These are phyloP conservation scores for Xylaria curta DNA, from an alignment of 495 filamentous ascomycete species.

Conservation along the genomic window DNA sequence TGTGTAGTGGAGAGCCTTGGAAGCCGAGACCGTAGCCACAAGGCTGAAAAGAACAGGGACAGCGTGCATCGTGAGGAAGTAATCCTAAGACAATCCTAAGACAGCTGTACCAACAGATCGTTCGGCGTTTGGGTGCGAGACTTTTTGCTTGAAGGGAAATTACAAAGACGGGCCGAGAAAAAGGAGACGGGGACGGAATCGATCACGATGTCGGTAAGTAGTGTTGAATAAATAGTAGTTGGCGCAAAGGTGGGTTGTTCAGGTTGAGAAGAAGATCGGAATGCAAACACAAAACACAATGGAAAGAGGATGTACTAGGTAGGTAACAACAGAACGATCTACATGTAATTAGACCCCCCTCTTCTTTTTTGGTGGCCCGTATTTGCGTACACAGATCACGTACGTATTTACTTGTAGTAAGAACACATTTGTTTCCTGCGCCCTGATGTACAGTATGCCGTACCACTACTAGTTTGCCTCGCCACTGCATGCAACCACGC, in stretches of 20 bases:
- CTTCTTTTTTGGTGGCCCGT: background rate
- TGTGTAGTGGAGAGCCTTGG: constrained; percentile 22
- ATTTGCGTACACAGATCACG: background rate
- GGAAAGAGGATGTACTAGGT: background rate
- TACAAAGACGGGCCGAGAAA: background rate
- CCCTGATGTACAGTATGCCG: background rate
- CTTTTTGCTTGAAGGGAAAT: background rate
- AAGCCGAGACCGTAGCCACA: constrained; percentile 8
- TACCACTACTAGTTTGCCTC: constrained; percentile 2
- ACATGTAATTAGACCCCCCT: background rate
- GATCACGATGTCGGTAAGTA: background rate
- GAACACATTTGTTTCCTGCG: background rate
- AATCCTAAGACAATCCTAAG: background rate
- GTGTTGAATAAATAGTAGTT: background rate
- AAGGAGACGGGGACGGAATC: background rate
- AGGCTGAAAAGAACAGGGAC: constrained; percentile 14
- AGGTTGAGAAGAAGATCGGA: constrained; percentile 2
- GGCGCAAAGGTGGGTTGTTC: background rate
- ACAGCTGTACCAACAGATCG: background rate
- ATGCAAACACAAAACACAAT: background rate
- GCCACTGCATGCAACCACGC: background rate
- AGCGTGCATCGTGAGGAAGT: constrained; percentile 5
- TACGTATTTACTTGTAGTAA: background rate
- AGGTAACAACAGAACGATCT: background rate
- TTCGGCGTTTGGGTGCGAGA: background rate